A percentile compares a stretch with the other conserved stretches of the same genome.
These are phyloP conservation scores for Metarhizium brunneum DNA, from an alignment of 2,329 filamentous ascomycete species.

Conservation along the genomic window DNA sequence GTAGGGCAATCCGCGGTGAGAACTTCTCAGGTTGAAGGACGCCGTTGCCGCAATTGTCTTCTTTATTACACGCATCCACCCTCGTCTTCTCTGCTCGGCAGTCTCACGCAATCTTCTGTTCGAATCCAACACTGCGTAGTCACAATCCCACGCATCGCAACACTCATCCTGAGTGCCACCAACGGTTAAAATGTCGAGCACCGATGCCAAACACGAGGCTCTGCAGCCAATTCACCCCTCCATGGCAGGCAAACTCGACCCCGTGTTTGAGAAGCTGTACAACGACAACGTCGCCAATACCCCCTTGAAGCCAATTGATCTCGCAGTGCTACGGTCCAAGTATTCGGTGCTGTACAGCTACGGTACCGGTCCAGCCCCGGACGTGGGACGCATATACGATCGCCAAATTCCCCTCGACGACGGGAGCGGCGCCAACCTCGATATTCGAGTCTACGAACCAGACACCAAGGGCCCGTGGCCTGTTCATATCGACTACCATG, in stretches of 20 bases:
- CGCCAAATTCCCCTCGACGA: slow-evolving; percentile 22
- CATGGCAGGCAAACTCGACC: slow-evolving; percentile 35
- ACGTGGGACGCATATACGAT: slow-evolving; percentile 30
- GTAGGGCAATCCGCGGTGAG: too few relatives aligned
- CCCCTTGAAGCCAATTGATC: slow-evolving; percentile 28
- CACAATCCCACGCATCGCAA: neutral
- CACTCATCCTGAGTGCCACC: neutral
- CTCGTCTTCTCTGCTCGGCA: too few relatives aligned
- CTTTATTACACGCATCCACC: too few relatives aligned
- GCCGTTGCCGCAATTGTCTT: too few relatives aligned
- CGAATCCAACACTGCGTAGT: too few relatives aligned
- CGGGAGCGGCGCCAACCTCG: slow-evolving; percentile 14
- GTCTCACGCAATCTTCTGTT: too few relatives aligned
- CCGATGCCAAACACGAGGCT: slow-evolving; percentile 24
- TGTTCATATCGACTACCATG: slow-evolving; percentile 39
- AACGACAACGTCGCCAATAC: slow-evolving; percentile 33
- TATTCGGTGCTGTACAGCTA: slow-evolving; percentile 37
- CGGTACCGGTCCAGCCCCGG: slow-evolving; percentile 31
- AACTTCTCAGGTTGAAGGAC: too few relatives aligned
- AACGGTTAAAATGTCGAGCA: neutral
- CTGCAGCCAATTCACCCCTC: slow-evolving; percentile 39
- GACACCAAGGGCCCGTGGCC: slow-evolving; percentile 30
- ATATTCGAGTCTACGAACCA: slow-evolving; percentile 36
- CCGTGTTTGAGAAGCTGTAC: slow-evolving; percentile 37
- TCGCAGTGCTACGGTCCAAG: slow-evolving; percentile 26